A percentile compares a stretch with the other conserved stretches of the same genome.
phyloP scores from a whole-genome alignment of 2,329 filamentous ascomycete genomes.

The Aspergillus neoniger region DNA sequence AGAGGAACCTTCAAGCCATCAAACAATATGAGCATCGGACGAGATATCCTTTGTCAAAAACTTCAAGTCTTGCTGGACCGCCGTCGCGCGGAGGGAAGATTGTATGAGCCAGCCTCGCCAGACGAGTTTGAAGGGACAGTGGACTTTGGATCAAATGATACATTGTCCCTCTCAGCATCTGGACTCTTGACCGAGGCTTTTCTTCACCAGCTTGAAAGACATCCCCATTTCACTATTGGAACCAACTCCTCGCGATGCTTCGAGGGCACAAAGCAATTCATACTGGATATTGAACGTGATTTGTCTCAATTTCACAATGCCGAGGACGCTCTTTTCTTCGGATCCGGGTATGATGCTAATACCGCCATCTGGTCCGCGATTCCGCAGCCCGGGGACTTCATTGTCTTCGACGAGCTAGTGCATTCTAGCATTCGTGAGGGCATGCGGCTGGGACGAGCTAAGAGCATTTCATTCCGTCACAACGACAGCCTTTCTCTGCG shows the following conservation, averaged over 20 bases:
- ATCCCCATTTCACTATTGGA: constrained; percentile 19
- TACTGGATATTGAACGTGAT: constrained; percentile 45
- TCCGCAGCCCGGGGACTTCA: constrained; percentile 54
- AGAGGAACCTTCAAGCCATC: not conserved
- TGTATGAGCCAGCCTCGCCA: constrained; percentile 8
- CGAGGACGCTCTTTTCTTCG: constrained; percentile 53
- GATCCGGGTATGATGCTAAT: constrained; percentile 62
- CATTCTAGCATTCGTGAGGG: constrained; percentile 73
- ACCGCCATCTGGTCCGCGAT: constrained; percentile 55
- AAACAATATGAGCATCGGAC: constrained; percentile 8
- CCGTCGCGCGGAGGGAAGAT: constrained; percentile 12
- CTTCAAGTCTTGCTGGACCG: constrained; percentile 8
- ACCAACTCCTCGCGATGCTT: constrained; percentile 13
- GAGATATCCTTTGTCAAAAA: constrained; percentile 11
- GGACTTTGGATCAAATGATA: constrained; percentile 23
- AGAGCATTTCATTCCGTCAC: constrained; percentile 27
- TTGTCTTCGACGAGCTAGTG: constrained; percentile 67
- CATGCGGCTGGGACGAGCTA: constrained; percentile 60
- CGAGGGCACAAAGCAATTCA: constrained; percentile 16
- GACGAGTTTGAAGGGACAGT: constrained; percentile 8
- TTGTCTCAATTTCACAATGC: constrained; percentile 58
- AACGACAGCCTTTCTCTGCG: constrained; percentile 12
- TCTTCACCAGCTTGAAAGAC: constrained; percentile 13
- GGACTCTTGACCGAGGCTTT: constrained; percentile 13
- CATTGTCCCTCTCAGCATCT: constrained; percentile 16